Conservation (phyloP, 2,329 filamentous ascomycete species). For the Zelopaecilomyces penicillatus region DNA sequence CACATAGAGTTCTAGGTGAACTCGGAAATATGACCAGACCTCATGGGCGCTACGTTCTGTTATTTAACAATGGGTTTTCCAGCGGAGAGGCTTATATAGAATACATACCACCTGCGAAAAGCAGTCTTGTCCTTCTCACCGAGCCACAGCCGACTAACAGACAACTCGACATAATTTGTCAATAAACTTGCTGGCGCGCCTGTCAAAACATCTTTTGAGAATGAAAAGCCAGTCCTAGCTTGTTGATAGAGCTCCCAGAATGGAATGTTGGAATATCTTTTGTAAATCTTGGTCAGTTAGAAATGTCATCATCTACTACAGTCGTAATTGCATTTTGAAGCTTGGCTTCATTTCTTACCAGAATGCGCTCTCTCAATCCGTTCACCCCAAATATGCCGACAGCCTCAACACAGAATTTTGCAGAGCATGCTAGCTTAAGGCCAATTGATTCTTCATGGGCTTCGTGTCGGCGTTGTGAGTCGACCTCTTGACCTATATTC, state of each 20-base stretch:
- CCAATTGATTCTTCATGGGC: conserved; percentile 41
- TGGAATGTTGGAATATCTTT: conserved; percentile 38
- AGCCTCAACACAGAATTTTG: conserved; percentile 26
- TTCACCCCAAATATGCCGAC: conserved; percentile 44
- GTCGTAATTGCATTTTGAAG: neutral
- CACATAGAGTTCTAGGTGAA: conserved; percentile 45
- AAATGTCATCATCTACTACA: neutral
- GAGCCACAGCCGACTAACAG: conserved; percentile 17
- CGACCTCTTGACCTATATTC: conserved; percentile 28
- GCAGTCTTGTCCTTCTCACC: conserved; percentile 14
- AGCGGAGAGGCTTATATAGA: no score
- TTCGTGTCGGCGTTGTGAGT: conserved; percentile 34
- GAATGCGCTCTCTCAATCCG: conserved; percentile 44
- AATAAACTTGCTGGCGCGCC: conserved; percentile 24
- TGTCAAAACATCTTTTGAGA: conserved; percentile 23
- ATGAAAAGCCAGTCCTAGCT: conserved; percentile 19
- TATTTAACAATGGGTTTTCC: neutral
- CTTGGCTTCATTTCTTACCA: conserved; percentile 28
- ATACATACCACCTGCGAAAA: conserved; percentile 20
- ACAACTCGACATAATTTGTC: conserved; percentile 20
- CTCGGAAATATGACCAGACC: conserved; percentile 34
- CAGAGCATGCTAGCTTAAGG: conserved; percentile 26
- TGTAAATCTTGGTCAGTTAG: conserved; percentile 38
- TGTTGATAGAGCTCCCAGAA: conserved; percentile 35
- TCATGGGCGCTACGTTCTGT: conserved; percentile 17